phyloP scores from a whole-genome alignment of 148 eudicot genomes.

The Vaccinium corymbosum region DNA sequence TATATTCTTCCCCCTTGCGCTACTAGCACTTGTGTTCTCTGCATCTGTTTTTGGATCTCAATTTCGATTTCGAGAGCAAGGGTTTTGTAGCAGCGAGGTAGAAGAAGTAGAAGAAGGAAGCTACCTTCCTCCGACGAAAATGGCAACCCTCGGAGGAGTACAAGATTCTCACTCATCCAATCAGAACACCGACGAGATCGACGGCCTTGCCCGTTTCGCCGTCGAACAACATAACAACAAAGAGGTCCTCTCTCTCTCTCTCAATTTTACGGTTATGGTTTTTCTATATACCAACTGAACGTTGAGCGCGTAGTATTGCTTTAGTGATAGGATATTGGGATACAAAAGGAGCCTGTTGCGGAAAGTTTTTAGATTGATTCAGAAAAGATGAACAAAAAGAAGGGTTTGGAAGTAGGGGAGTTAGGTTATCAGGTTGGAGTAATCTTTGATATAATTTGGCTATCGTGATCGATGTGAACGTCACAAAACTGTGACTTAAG shows the following conservation, averaged over 20 bases:
- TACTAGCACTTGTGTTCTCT: neutral
- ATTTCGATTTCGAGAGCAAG: neutral
- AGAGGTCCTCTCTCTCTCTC: conserved; percentile 6
- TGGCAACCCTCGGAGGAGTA: conserved; percentile 17
- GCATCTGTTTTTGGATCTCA: neutral
- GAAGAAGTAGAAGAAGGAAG: neutral
- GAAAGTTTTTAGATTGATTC: too few species aligned
- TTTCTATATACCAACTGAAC: neutral
- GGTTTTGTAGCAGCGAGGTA: neutral
- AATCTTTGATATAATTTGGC: too few species aligned
- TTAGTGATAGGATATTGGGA: too few species aligned
- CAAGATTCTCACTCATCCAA: conserved; percentile 10
- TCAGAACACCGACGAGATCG: conserved; percentile 13
- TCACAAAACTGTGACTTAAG: too few species aligned
- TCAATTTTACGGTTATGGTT: neutral
- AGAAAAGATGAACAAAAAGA: too few species aligned
- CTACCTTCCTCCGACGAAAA: neutral
- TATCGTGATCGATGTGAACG: too few species aligned
- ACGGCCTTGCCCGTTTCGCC: conserved; percentile 18
- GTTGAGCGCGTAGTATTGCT: too few species aligned
- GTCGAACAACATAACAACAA: conserved; percentile 21
- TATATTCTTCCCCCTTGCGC: neutral
- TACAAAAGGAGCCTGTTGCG: too few species aligned
- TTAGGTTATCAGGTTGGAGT: too few species aligned
- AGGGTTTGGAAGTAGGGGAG: too few species aligned